phyloP scores from a whole-genome alignment of 148 eudicot species.

The Camellia lanceoleosa region DNA sequence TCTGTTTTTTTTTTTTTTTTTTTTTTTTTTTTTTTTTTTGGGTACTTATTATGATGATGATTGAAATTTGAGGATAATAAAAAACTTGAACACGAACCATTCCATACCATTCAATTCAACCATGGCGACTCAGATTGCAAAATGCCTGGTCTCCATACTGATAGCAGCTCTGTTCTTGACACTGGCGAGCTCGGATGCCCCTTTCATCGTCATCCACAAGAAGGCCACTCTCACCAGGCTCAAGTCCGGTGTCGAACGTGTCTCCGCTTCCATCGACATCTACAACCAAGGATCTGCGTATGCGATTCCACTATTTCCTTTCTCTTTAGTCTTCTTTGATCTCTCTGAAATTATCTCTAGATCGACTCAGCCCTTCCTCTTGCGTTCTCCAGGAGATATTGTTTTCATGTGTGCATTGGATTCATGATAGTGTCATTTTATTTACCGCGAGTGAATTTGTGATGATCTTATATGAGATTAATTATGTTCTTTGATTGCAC shows the following conservation, averaged over 20 bases:
- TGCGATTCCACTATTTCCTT: background rate
- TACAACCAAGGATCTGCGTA: slow-evolving; percentile 91
- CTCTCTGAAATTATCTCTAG: background rate
- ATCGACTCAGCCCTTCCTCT: background rate
- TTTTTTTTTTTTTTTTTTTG: too few relatives aligned
- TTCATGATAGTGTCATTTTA: background rate
- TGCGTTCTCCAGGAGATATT: background rate
- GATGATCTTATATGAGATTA: background rate
- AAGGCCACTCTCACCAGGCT: slow-evolving; percentile 67
- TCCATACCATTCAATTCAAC: slow-evolving; percentile 6
- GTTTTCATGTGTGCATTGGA: background rate
- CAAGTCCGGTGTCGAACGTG: slow-evolving; percentile 74
- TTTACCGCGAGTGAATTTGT: too few relatives aligned
- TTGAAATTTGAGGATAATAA: too few relatives aligned
- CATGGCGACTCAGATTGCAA: slow-evolving; percentile 30
- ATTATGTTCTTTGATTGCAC: too few relatives aligned
- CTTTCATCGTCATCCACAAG: slow-evolving; percentile 88
- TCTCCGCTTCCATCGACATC: slow-evolving; percentile 74
- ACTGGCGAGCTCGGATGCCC: slow-evolving; percentile 50
- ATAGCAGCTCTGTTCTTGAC: slow-evolving; percentile 19
- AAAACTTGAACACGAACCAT: background rate
- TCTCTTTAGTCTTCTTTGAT: background rate
- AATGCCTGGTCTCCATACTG: slow-evolving; percentile 21
- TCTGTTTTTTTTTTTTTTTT: too few relatives aligned
- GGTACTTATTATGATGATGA: too few relatives aligned